Conservation (phyloP, 768 basidiomycete genomes). For the Mycena indigotica region DNA sequence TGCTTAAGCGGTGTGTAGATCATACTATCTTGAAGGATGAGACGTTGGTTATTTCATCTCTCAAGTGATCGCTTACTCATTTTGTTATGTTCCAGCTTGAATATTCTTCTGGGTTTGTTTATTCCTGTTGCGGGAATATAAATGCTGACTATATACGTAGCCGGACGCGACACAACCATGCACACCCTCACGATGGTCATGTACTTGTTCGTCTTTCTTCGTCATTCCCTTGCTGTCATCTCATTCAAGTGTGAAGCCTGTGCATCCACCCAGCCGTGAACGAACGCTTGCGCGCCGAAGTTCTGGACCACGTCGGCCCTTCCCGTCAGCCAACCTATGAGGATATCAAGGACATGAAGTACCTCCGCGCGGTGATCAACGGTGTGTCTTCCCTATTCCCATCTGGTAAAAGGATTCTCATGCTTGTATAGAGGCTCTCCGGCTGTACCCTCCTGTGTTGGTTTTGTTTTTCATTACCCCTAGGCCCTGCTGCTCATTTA, state of each 20-base stretch:
- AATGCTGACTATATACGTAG: no score
- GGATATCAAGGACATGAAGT: constrained; percentile 62
- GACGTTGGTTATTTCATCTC: constrained; percentile 30
- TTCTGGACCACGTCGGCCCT: constrained; percentile 49
- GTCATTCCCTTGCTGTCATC: background rate
- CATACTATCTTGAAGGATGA: constrained; percentile 47
- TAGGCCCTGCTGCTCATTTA: no score
- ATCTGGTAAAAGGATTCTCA: no score
- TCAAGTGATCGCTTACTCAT: no score
- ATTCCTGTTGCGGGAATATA: no score
- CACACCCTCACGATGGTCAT: constrained; percentile 35
- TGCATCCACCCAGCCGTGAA: constrained; percentile 46
- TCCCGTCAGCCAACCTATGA: constrained; percentile 52
- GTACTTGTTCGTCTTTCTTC: constrained; percentile 28
- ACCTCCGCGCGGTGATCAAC: constrained; percentile 60
- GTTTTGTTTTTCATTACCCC: constrained; percentile 20
- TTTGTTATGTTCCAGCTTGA: constrained; percentile 7
- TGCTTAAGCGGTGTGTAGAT: no score
- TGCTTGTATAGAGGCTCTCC: constrained; percentile 54
- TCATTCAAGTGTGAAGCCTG: constrained; percentile 3
- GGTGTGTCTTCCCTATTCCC: constrained; percentile 38
- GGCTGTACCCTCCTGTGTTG: constrained; percentile 58
- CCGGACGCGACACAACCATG: constrained; percentile 27
- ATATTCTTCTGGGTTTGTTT: constrained; percentile 18
- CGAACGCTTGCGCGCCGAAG: constrained; percentile 50